These are phyloP conservation scores for Scheffersomyces insectosa DNA, from an alignment of 1,139 yeast species.

Conservation along the genomic window DNA sequence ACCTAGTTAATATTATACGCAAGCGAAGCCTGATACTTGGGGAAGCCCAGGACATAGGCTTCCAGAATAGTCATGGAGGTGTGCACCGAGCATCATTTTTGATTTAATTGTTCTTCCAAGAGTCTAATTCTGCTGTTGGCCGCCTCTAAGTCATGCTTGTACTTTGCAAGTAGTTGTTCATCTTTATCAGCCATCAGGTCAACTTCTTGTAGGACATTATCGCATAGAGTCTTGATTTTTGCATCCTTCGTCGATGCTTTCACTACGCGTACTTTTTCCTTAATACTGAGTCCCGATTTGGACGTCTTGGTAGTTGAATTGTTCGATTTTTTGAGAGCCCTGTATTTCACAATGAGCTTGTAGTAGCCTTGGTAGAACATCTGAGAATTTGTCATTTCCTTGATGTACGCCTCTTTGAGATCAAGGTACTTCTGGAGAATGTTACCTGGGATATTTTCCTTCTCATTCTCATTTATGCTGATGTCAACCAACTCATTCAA, in stretches of 20 bases:
- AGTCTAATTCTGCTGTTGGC: constrained; percentile 15
- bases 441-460: constrained; percentile 13
- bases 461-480: constrained; percentile 9
- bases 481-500: constrained; percentile 23
- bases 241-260: constrained; percentile 23
- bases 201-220: constrained; percentile 23
- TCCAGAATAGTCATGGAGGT: too few species aligned
- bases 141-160: constrained; percentile 11
- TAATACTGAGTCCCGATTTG: constrained; percentile 11
- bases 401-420: constrained; percentile 33
- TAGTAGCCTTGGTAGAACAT: constrained; percentile 39
- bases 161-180: constrained; percentile 5
- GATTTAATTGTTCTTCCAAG: constrained; percentile 10
- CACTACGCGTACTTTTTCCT: constrained; percentile 25
- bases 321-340: constrained; percentile 29
- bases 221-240: constrained; percentile 23
- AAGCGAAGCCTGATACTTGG: too few species aligned
- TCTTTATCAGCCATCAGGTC: constrained; percentile 16
- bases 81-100: not conserved
- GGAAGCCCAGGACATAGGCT: too few species aligned
- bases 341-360: constrained; percentile 42
- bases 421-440: constrained; percentile 25
- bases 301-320: not conserved
- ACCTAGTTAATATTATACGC: too few species aligned
- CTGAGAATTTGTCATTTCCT: constrained; percentile 31